phyloP scores from a whole-genome alignment of 2,329 filamentous ascomycete species.

The Colletotrichum sidae region DNA sequence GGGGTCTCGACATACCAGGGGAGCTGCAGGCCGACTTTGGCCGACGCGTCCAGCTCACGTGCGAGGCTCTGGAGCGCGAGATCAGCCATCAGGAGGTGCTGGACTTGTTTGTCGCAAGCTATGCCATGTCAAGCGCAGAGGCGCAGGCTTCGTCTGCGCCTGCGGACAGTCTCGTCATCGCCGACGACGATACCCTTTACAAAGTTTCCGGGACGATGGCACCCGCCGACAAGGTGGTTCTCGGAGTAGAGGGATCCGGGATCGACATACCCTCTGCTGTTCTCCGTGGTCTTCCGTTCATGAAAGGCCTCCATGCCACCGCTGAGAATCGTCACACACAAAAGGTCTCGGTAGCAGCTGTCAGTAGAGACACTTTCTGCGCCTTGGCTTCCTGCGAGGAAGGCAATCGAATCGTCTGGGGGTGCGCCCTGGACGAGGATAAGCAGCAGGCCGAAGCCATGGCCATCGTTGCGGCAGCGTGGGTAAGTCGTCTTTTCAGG shows the following conservation, averaged over 20 bases:
- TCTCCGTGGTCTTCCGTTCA: conserved; percentile 21
- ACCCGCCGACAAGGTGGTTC: not conserved
- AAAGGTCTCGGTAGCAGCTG: not conserved
- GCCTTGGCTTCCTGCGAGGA: conserved; percentile 13
- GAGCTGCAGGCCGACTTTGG: conserved; percentile 22
- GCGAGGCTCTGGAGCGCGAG: conserved; percentile 22
- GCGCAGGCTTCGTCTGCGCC: not conserved
- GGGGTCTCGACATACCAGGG: conserved; percentile 9
- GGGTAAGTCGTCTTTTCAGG: not conserved
- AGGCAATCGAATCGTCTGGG: conserved; percentile 2
- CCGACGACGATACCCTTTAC: conserved; percentile 2
- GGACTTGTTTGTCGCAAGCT: conserved; percentile 20
- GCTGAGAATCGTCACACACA: conserved; percentile 8
- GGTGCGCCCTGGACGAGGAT: conserved; percentile 11
- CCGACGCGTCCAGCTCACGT: conserved; percentile 24
- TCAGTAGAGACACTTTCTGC: not conserved
- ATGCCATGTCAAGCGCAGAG: conserved; percentile 3
- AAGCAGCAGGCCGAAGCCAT: not conserved
- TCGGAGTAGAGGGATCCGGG: conserved; percentile 17
- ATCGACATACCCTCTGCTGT: conserved; percentile 2
- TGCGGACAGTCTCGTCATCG: not conserved
- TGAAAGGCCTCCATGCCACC: conserved; percentile 3
- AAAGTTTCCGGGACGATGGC: conserved; percentile 7
- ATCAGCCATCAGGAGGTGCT: conserved; percentile 22
- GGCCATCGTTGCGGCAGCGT: conserved; percentile 16